Evolutionary conservation across 345 rosid species (phyloP).

Genomic region (Salix purpurea): DNA sequence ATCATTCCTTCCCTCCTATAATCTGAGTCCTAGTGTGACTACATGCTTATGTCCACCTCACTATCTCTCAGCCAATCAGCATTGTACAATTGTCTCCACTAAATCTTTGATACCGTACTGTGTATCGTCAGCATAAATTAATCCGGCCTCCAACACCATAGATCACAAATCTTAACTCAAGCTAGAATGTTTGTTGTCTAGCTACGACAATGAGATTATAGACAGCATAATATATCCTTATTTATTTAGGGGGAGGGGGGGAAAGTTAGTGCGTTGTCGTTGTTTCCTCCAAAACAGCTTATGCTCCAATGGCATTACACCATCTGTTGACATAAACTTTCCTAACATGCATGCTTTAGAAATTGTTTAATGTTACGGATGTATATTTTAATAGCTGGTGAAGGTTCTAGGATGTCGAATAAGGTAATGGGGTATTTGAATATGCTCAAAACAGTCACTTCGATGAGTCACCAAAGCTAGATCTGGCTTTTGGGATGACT

Average conservation of each 20-base stretch:
- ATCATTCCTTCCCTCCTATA: conserved; percentile 16
- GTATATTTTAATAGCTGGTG: conserved; percentile 15
- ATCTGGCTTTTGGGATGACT: conserved; percentile 27
- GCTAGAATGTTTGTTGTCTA: not conserved
- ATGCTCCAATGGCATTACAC: conserved; percentile 12
- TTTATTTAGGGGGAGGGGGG: not conserved
- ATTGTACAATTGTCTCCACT: conserved; percentile 6
- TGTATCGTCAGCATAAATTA: not conserved
- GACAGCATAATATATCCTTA: not conserved
- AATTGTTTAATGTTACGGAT: conserved; percentile 22
- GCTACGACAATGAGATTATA: not conserved
- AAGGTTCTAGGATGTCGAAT: conserved; percentile 52
- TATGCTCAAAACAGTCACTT: conserved; percentile 9
- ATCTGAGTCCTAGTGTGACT: conserved; percentile 18
- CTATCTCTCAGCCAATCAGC: conserved; percentile 10
- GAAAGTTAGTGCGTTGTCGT: conserved; percentile 38
- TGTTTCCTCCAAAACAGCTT: conserved; percentile 37
- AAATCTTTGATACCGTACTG: conserved; percentile 1
- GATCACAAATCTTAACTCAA: conserved; percentile 4
- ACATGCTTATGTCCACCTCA: conserved; percentile 17
- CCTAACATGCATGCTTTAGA: conserved; percentile 27
- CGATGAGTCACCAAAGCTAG: conserved; percentile 34
- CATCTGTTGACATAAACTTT: conserved; percentile 34
- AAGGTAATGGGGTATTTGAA: conserved; percentile 34
- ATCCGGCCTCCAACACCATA: not conserved